These are phyloP conservation scores for Lachnellula hyalina DNA, from an alignment of 2,329 filamentous ascomycete species.

Conservation along the genomic window DNA sequence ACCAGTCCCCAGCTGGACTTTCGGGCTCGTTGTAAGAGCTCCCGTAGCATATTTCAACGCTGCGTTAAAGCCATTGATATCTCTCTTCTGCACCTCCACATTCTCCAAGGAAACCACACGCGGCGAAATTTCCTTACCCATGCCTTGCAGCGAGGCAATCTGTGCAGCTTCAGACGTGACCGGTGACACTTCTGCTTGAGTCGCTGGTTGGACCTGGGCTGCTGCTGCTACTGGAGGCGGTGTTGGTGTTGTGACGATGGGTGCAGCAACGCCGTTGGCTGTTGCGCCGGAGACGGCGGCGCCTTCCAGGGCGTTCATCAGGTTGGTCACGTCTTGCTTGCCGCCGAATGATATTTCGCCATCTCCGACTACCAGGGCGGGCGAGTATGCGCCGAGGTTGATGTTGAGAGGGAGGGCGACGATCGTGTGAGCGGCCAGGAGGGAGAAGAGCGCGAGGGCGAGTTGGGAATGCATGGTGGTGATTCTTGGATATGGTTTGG, in stretches of 20 bases:
- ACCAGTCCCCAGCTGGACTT: slow-evolving; percentile 38
- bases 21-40: slow-evolving; percentile 36
- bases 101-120: slow-evolving; percentile 26
- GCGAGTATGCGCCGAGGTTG: slow-evolving; percentile 17
- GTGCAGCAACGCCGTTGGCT: slow-evolving; percentile 28
- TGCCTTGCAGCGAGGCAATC: slow-evolving; percentile 41
- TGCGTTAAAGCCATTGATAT: slow-evolving; percentile 37
- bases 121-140: slow-evolving; percentile 45
- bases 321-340: slow-evolving; percentile 39
- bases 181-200: slow-evolving; percentile 11
- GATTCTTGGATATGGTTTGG: slow-evolving; percentile 9
- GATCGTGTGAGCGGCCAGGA: slow-evolving; percentile 29
- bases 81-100: slow-evolving; percentile 30
- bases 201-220: slow-evolving; percentile 6
- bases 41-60: slow-evolving; percentile 37
- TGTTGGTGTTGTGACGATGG: slow-evolving; percentile 25
- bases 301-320: slow-evolving; percentile 43
- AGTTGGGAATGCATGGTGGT: slow-evolving; percentile 22
- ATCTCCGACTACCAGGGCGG: slow-evolving; percentile 33
- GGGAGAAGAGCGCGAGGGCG: slow-evolving; percentile 29
- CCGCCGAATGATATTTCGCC: slow-evolving; percentile 45
- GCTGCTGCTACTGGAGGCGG: slow-evolving; percentile 19
- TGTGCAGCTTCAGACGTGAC: slow-evolving; percentile 29
- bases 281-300: slow-evolving; percentile 39
- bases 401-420: slow-evolving; percentile 26